Evolutionary conservation across 2,329 filamentous ascomycete species (phyloP), one percentile per base, ranked within the genome.

Genomic region (Rhynchosporium secalis): DNA sequence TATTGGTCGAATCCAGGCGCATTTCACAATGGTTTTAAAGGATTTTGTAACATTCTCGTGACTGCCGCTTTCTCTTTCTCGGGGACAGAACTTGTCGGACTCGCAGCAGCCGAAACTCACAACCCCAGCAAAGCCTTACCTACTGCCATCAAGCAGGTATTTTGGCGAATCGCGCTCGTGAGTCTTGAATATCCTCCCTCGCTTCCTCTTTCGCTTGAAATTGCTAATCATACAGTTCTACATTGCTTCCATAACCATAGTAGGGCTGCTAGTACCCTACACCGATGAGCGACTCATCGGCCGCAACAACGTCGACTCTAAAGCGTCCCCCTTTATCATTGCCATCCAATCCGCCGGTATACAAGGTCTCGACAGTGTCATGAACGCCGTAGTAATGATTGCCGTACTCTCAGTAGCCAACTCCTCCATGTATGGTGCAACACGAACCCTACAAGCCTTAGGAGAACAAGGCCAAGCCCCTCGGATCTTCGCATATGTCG

Each of bases 301-400:
- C 15, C 80, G 80, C 40, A 78, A 75, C 45, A 79, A 80, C n/a
- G 84, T 83, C 58, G 86, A 92, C 73, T 85, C 88, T 52, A 86
- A 86, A 49, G 88, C 92, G 1, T 96, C 92, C 1, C 94, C 94
- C 1, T 98, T 97, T 75, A 93, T 97, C 71, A 96, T 98, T 71
- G 92, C 93, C 68, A 96, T 96, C 70, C 81, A 89, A 70, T 88
- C 91, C 65, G 92, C 92, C 3, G 89, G 91, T 9, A 96, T 97
- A 70, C 77, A 84, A 56, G 88, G 89, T 2, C 84, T 97, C 1
- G 91, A 92, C 3, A 92, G 89, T 0, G 85, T 96, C 62, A 96
- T 97, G 90, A 98, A 98, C 75, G 87, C 86, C 26, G 92, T 97
- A 63, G 96, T 98, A 73, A 86, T 97, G 74, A 86, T 96, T 63